These are phyloP conservation scores for Phaeotremella fagi DNA, from an alignment of 768 basidiomycete species.

Conservation along the genomic window DNA sequence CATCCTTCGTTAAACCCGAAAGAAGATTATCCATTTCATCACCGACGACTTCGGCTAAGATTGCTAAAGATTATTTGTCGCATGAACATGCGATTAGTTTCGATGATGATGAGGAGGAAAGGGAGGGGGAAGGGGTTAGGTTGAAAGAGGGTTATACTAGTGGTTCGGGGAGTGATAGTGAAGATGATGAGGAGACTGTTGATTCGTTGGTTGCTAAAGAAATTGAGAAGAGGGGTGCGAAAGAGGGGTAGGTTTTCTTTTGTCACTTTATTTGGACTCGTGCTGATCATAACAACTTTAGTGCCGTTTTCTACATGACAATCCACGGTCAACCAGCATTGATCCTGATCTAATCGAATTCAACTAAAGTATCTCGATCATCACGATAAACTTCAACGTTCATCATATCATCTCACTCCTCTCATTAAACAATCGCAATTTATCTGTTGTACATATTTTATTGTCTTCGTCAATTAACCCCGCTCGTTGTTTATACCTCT, in stretches of 20 bases:
- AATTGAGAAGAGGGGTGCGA: slow-evolving; percentile 29
- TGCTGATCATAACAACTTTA: too few relatives aligned
- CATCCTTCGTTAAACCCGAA: slow-evolving; percentile 4
- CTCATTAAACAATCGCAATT: neutral
- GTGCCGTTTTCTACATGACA: slow-evolving; percentile 41
- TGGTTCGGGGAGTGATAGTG: slow-evolving; percentile 30
- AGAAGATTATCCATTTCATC: neutral
- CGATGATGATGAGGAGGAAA: slow-evolving; percentile 16
- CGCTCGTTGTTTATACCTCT: too few relatives aligned
- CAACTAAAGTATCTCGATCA: neutral
- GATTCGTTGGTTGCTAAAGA: slow-evolving; percentile 36
- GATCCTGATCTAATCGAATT: slow-evolving; percentile 31
- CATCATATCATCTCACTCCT: neutral
- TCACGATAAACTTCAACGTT: neutral
- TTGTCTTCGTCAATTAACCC: too few relatives aligned
- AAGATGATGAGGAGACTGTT: slow-evolving; percentile 36
- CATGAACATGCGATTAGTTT: slow-evolving; percentile 7
- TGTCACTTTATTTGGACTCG: neutral
- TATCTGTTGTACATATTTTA: neutral
- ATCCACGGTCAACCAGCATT: slow-evolving; percentile 44
- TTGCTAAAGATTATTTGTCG: neutral
- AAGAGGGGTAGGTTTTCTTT: slow-evolving; percentile 37
- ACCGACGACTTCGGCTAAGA: too few relatives aligned
- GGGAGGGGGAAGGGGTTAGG: slow-evolving; percentile 19
- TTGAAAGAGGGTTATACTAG: slow-evolving; percentile 27